Base-by-base conservation (phyloP, 371 early-diverging fungal genomes). In the Basidiobolus meristosporus region DNA sequence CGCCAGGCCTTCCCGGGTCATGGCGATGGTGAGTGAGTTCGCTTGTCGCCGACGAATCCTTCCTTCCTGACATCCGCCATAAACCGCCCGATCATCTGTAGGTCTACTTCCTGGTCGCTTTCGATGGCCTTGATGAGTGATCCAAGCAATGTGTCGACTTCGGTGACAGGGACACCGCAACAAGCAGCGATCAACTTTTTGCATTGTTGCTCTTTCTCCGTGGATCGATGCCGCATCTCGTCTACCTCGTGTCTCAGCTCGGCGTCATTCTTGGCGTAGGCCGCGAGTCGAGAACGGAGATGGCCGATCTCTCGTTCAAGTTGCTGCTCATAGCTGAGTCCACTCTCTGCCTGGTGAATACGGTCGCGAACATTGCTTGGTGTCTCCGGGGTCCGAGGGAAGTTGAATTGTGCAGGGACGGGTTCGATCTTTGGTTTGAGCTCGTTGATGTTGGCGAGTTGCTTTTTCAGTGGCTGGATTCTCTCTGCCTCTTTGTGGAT, bases 171-270 rank as follows among this genome's bases (percentile, higher is more conserved):
- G 0, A 82, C 54, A 30, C 60, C 62, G 48, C 80, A 82, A 41
- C 82, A 79, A 14, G 73, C 68, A 7, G 81, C 70, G 50, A 85
- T 79, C 31, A 85, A 62, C n/a, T 64, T 62, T 50, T 70, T 70
- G 53, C 77, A 82, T 23, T 69, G 66, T 41, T 65, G 43, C 45
- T 82, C 82, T 21, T 66, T 63, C 20, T 68, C 67, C 19, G 52
- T 43, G 5, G 63, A 55, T 10, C 54, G 54, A n/a, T 45, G 42
- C 35, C 54, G 48, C 15, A 62, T 29, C 10, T 46, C 43, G 1
- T 49, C 48, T 14, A 73, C 44, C 15, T 70, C 63, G 9, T 51
- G 23, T 10, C 47, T 31, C 2, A 74, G 49, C 3, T 53, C 54
- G 3, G 52, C 54, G 5, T 62, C 61, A 28, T 63, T 60, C 11